Base-by-base conservation (phyloP, 805 yeast species). In the Metschnikowia drakensbergensis region DNA sequence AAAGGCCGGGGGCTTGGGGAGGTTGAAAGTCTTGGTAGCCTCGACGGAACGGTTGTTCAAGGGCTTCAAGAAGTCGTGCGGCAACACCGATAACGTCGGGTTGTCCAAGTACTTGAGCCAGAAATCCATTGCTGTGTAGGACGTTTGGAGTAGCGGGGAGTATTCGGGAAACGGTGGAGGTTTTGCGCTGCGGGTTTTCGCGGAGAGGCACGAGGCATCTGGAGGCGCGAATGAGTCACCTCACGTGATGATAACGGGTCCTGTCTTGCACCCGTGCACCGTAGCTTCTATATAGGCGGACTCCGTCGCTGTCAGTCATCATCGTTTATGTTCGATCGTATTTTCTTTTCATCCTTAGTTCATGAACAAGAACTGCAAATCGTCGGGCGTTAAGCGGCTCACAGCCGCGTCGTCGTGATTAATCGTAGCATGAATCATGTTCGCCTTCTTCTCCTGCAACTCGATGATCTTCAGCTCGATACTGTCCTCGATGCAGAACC, bases 391-490 rank as follows among this genome's bases (percentile, higher is more conserved):
- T 53, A 94, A 74, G 52, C 91, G 74, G 62, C 79, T 90, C 40
- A 94, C 85, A 1, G 99, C 98, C 10, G 84, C 86, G 55, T 89
- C 95, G 59, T 94, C 99, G 48, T 85, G 84, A 53, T 91, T 95
- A 47, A 94, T 86, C 0, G 98, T 94, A 1, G 99, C 99, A 64
- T 88, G 86, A 52, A 94, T 94, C 99, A 94, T 94, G 58, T 88
- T 88, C 9, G 99, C 98, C 72, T 94, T 94, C 70, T 94, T 95
- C 50, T 94, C 97, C 66, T 94, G 99, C 40, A 94, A 69, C 63
- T 94, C 99, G 45, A 94, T 88, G 58, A 94, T 94, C 66, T 96
- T 85, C 58, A 95, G 86, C 70, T 94, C 99, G 38, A 94, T 94
- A 61, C 97, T 89, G 68, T 94, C 99, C 60, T 91, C 98, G 45